A percentile compares a stretch with the other conserved stretches of the same genome.
phyloP scores from a whole-genome alignment of 2,329 filamentous ascomycete genomes.

The Emmonsiellopsis sp. region DNA sequence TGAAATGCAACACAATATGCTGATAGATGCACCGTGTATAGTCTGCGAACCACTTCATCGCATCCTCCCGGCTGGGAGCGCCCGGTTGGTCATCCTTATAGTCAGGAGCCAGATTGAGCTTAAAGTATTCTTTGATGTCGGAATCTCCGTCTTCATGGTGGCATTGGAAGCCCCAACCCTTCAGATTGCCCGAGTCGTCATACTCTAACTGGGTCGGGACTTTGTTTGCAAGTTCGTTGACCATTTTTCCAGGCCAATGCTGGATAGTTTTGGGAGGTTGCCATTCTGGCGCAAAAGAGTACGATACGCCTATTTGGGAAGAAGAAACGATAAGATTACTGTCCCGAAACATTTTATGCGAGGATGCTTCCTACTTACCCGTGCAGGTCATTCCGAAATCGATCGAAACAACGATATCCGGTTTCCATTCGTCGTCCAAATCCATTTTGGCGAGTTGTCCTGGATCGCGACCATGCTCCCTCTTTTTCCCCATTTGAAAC shows the following conservation, averaged over 20 bases:
- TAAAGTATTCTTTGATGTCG: constrained; percentile 7
- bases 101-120: constrained; percentile 3
- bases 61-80: background rate
- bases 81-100: background rate
- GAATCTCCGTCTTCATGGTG: constrained; percentile 23
- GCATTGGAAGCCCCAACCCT: constrained; percentile 7
- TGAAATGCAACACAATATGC: constrained; percentile 11
- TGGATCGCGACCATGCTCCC: constrained; percentile 5
- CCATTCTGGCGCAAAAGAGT: constrained; percentile 28
- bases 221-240: constrained; percentile 18
- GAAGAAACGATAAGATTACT: constrained; percentile 11
- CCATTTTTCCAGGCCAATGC: constrained; percentile 7
- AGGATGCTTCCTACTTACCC: constrained; percentile 8
- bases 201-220: constrained; percentile 7
- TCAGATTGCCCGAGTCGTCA: background rate
- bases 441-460: background rate
- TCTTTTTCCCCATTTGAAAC: constrained; percentile 13
- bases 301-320: constrained; percentile 26
- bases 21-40: constrained; percentile 25
- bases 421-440: constrained; percentile 13
- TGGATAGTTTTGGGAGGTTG: constrained; percentile 8
- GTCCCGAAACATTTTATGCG: constrained; percentile 13
- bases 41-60: constrained; percentile 4
- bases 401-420: constrained; percentile 13
- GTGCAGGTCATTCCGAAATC: constrained; percentile 9